Base-by-base conservation (phyloP, 2,329 filamentous ascomycete species). In the Fusarium bulbicola region DNA sequence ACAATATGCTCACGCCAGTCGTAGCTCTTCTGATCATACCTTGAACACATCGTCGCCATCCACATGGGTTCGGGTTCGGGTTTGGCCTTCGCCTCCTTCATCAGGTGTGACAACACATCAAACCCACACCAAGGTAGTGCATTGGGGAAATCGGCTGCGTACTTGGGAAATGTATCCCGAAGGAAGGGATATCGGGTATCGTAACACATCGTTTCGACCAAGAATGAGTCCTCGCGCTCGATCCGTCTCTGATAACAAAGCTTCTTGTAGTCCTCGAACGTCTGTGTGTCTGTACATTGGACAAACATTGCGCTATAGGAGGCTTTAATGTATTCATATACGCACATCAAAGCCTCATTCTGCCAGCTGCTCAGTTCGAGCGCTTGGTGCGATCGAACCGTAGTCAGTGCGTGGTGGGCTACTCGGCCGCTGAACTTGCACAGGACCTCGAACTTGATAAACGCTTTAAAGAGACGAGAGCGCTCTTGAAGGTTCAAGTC, bases 321-420 rank as follows among this genome's bases (percentile, higher is more conserved):
- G 11, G 34, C 43, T 15, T 30, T 24, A 7, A 59, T 28, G 10
- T 74, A 73, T 18, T 50, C n/a, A 10, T 59, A 26, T 13, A 73
- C 61, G 40, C 64, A 68, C 13, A 15, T 5, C 7, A 59, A 14
- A 11, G 46, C 18, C 16, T 66, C 30, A 3, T 26, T 15, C 13
- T 66, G 61, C 52, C 28, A 21, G 9, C 30, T 12, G 24, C 18
- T 30, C 5, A 40, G 8, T 12, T 20, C 10, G 16, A 24, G 12
- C 30, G 11, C 13, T 18, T 9, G 7, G 7, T 20, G 5, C 30
- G 18, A 15, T 36, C 12, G 13, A 24, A 26, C 11, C n/a, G 16
- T 20, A 9, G n/a, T 13, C 49, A 4, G 18, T 15, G 30, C 49
- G n/a, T 4, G 6, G 3, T 14, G 3, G n/a, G 20, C 14, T n/a